phyloP scores from a whole-genome alignment of 192 early-diverging fungal species.

The Phlyctochytrium bullatum region DNA sequence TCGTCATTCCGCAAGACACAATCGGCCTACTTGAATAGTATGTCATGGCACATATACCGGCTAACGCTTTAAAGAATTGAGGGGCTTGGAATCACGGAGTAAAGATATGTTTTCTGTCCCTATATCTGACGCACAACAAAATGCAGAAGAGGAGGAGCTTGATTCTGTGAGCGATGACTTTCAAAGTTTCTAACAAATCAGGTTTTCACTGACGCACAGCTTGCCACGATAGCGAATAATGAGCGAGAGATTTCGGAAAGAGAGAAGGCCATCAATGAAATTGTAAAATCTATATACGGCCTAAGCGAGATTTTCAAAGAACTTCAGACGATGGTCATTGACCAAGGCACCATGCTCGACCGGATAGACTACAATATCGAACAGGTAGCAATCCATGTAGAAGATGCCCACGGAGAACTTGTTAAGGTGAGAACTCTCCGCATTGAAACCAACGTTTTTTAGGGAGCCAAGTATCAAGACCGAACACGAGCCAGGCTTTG shows the following conservation, averaged over 20 bases:
- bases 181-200: constrained; percentile 26
- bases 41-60: neutral
- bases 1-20: constrained; percentile 81
- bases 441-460: neutral
- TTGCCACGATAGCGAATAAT: constrained; percentile 71
- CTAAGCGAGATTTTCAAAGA: constrained; percentile 91
- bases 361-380: constrained; percentile 98
- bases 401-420: constrained; percentile 81
- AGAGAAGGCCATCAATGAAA: constrained; percentile 89
- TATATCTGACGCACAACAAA: constrained; percentile 4
- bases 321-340: constrained; percentile 93
- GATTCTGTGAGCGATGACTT: constrained; percentile 30
- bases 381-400: constrained; percentile 72
- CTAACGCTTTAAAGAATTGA: constrained; percentile 33
- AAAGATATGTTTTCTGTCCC: constrained; percentile 36
- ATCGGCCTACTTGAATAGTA: constrained; percentile 84
- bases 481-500: constrained; percentile 77
- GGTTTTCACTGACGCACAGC: constrained; percentile 87
- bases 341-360: constrained; percentile 95
- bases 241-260: constrained; percentile 76
- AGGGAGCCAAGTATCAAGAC: constrained; percentile 82
- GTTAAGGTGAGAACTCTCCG: constrained; percentile 53
- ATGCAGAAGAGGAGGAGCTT: constrained; percentile 38
- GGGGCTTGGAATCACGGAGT: constrained; percentile 34
- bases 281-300: constrained; percentile 85